Percentiles rank a stretch among this genome's conserved stretches.
Evolutionary conservation across 495 filamentous ascomycete species (phyloP).

Genomic region (Pyrenopolyporus hunteri): DNA sequence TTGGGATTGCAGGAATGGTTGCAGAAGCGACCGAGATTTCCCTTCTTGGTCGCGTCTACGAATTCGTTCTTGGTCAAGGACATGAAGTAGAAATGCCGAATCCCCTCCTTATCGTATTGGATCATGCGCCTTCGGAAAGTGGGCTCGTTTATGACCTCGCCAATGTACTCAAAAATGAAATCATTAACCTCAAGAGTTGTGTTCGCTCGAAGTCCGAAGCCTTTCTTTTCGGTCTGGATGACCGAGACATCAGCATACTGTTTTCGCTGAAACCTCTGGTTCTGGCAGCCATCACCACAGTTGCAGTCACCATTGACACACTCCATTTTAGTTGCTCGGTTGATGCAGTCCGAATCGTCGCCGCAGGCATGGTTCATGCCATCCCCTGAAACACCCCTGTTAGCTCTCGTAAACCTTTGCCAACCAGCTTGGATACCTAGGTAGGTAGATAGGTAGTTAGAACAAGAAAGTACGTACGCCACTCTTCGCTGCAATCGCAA

Average conservation of each 20-base stretch:
- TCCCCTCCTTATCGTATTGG: slow-evolving; percentile 91
- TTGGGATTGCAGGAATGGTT: slow-evolving; percentile 99
- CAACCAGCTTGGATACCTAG: slow-evolving; percentile 17
- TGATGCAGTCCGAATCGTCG: slow-evolving; percentile 98
- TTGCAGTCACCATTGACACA: slow-evolving; percentile 83
- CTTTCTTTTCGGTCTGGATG: slow-evolving; percentile 97
- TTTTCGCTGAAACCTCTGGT: slow-evolving; percentile 91
- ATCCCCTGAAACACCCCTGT: slow-evolving; percentile 60
- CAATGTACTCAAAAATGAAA: slow-evolving; percentile 98
- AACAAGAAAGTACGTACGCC: slow-evolving; percentile 80
- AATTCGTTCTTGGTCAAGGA: slow-evolving; percentile 96
- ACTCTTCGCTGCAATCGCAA: slow-evolving; percentile 94
- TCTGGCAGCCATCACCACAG: slow-evolving; percentile 87
- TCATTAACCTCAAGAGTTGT: slow-evolving; percentile 75
- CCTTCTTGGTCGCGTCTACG: slow-evolving; percentile 96
- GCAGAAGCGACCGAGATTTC: slow-evolving; percentile 95
- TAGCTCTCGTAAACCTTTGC: slow-evolving; percentile 32
- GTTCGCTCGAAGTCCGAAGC: slow-evolving; percentile 87
- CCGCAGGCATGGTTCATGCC: slow-evolving; percentile 85
- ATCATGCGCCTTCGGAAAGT: slow-evolving; percentile 87
- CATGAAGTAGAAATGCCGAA: slow-evolving; percentile 99
- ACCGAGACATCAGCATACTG: slow-evolving; percentile 92
- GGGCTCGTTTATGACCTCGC: slow-evolving; percentile 93
- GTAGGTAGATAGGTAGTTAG: too few species aligned
- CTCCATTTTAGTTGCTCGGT: slow-evolving; percentile 97